Evolutionary conservation across 1,284 basidiomycete species (phyloP), one percentile per base, ranked within the genome.

Genomic region (Malassezia psittaci): DNA sequence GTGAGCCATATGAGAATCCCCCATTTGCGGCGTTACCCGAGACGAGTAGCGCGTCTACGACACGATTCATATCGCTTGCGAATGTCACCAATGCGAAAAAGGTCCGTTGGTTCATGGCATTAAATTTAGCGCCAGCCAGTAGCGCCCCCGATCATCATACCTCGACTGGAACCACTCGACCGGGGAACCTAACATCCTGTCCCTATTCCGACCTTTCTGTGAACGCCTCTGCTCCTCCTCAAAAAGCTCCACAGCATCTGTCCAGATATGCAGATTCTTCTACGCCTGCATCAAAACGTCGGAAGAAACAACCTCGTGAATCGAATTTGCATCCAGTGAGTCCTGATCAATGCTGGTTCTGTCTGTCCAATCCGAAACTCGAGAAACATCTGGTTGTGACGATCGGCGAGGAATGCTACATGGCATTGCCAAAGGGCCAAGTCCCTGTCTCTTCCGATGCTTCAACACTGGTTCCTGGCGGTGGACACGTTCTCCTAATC

Each of bases 281-380:
- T 32, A 24, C 29, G 43, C 45, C 18, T 29, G 3, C 24, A 13
- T 9, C 5, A 2, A 59, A 50, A 35, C 40, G 3, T 9, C 33
- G n/a, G 42, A 16, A 15, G 36, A 19, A 19, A 29, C n/a, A 33
- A 8, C 48, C 34, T 16, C 48, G 40, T n/a, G 16, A 21, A 32
- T 45, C 38, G n/a, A 34, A 35, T 6, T 42, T 60, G 21, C 59
- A 64, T 19, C 65, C 69, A 2, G 64, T 74, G 3, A 69, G 65
- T 0, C 72, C 72, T 0, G 48, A 58, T 42, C 64, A 68, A 43
- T 74, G 72, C 53, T 74, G 72, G 72, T 74, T 74, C 62, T 74
- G 72, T 49, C 62, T 74, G 1, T 64, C 62, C 34, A 74, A 74
- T 32, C 68, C 68, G 1, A 24, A 52, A 0, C 58, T 69, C 13